Conservation (phyloP, 192 early-diverging fungal species). For the Coemansia sp. region DNA sequence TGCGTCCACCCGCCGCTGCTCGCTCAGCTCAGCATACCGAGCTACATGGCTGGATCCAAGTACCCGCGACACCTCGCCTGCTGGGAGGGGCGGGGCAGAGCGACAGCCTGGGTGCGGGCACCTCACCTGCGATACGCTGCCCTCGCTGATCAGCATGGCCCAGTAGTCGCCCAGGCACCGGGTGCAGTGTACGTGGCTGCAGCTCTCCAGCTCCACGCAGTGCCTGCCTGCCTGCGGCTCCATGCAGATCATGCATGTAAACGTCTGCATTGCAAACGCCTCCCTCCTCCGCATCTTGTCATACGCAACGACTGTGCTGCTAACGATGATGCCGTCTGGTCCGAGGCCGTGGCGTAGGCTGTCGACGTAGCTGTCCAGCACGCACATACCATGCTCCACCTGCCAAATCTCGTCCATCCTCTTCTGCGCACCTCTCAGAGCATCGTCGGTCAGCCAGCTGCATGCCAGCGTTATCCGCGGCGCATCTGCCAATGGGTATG, state of each 20-base stretch:
- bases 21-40: background rate
- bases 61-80: background rate
- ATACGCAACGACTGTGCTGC: background rate
- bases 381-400: constrained; percentile 11
- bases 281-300: background rate
- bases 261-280: constrained; percentile 11
- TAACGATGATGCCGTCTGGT: background rate
- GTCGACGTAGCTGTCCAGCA: constrained; percentile 18
- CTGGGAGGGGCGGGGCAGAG: too few species aligned
- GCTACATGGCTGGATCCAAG: background rate
- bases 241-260: constrained; percentile 22
- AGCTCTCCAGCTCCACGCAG: constrained; percentile 22
- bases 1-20: constrained; percentile 13
- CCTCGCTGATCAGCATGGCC: constrained; percentile 18
- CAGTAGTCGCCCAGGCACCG: constrained; percentile 17
- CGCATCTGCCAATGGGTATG: constrained; percentile 9
- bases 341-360: background rate
- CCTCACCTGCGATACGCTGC: constrained; percentile 6
- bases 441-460: constrained; percentile 9
- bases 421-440: background rate
- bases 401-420: constrained; percentile 4
- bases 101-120: constrained; percentile 16
- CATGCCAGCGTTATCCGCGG: constrained; percentile 7
- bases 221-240: constrained; percentile 27
- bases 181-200: constrained; percentile 15